Evolutionary conservation across 192 early-diverging fungal species (phyloP).

Genomic region (Podila verticillata): DNA sequence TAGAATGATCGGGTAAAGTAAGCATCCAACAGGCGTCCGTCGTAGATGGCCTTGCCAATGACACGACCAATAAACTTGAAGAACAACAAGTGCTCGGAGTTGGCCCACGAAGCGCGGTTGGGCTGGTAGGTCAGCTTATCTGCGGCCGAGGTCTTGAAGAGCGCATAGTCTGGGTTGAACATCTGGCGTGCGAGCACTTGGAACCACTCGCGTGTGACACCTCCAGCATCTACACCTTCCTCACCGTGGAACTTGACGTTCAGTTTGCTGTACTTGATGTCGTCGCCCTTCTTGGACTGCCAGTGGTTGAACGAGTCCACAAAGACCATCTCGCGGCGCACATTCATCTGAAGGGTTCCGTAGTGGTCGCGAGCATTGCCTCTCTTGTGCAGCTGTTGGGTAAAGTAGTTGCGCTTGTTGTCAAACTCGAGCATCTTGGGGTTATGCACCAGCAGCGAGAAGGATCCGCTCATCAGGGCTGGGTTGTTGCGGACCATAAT

Average conservation of each 20-base stretch:
- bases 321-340: conserved; percentile 93
- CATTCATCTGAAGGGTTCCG: conserved; percentile 84
- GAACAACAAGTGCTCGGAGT: conserved; percentile 93
- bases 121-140: conserved; percentile 99
- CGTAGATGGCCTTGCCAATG: conserved; percentile 99
- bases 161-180: conserved; percentile 98
- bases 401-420: conserved; percentile 99
- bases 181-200: conserved; percentile 95
- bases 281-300: conserved; percentile 88
- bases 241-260: conserved; percentile 94
- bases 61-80: conserved; percentile 99
- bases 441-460: conserved; percentile 95
- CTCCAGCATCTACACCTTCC: conserved; percentile 98
- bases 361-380: conserved; percentile 67
- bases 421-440: conserved; percentile 99
- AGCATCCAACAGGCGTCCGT: conserved; percentile 91
- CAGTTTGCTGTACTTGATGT: conserved; percentile 94
- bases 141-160: conserved; percentile 95
- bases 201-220: conserved; percentile 99
- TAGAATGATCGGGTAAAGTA: conserved; percentile 99
- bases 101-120: conserved; percentile 90
- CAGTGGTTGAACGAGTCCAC: conserved; percentile 97
- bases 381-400: conserved; percentile 93
- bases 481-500: conserved; percentile 98
- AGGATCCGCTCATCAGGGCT: conserved; percentile 94